Percentiles rank a stretch among this genome's conserved stretches.
These are phyloP conservation scores for Beauveria bassiana DNA, from an alignment of 2,329 filamentous ascomycete species.

Conservation along the genomic window DNA sequence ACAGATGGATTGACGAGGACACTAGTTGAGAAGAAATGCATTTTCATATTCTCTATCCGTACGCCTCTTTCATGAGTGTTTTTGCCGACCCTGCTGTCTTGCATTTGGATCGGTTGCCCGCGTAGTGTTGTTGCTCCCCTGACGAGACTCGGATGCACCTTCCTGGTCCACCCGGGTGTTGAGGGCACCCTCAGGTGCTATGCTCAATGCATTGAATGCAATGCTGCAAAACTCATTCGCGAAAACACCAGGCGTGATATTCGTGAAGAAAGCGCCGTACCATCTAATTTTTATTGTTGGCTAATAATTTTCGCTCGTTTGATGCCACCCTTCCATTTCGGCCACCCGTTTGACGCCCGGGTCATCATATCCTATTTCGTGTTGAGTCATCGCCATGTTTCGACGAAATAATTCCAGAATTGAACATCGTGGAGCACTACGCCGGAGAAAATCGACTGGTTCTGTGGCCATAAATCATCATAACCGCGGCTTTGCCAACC, in stretches of 20 bases:
- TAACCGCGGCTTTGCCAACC: slow-evolving; percentile 36
- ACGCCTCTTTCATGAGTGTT: neutral
- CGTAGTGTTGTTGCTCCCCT: neutral
- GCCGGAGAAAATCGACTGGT: slow-evolving; percentile 46
- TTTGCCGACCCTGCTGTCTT: too few relatives aligned
- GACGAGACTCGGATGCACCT: neutral
- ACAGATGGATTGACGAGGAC: slow-evolving; percentile 3
- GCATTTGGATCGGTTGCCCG: neutral
- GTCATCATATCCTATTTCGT: neutral
- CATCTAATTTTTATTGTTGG: slow-evolving; percentile 3
- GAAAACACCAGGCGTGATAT: neutral
- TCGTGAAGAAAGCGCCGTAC: neutral
- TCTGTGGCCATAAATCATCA: slow-evolving; percentile 35
- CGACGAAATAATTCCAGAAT: slow-evolving; percentile 39
- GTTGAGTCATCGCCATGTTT: slow-evolving; percentile 31
- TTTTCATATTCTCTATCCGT: neutral
- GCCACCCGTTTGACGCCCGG: neutral
- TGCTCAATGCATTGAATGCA: neutral
- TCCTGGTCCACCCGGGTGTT: neutral
- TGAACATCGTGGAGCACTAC: slow-evolving; percentile 33
- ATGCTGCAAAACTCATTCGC: neutral
- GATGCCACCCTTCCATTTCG: neutral
- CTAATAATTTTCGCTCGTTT: neutral
- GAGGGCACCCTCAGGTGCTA: neutral
- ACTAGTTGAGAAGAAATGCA: slow-evolving; percentile 10